A percentile compares a stretch with the other conserved stretches of the same genome.
Conservation (phyloP, 2,329 filamentous ascomycete genomes). For the Teratosphaeria epicoccoides region DNA sequence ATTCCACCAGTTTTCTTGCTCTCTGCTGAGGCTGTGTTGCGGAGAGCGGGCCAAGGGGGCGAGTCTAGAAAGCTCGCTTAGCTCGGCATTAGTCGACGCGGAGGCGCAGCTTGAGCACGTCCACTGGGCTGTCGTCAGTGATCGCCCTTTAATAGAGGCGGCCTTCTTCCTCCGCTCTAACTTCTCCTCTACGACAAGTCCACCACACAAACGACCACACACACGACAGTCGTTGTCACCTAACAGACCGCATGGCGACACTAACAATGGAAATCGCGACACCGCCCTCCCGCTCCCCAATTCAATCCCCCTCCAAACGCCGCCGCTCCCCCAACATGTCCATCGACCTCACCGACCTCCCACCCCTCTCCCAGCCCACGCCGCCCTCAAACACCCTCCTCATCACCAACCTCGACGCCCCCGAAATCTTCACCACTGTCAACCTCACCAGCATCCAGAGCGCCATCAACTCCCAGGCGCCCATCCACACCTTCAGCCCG, state of each 20-base stretch:
- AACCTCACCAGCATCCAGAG: constrained; percentile 65
- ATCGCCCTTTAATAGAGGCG: neutral
- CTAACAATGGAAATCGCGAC: constrained; percentile 15
- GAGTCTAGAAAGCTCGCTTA: neutral
- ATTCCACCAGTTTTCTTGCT: too few relatives aligned
- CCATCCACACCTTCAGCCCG: constrained; percentile 67
- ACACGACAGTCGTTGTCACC: neutral
- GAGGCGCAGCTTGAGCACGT: neutral
- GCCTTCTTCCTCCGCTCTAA: neutral
- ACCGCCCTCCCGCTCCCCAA: constrained; percentile 5
- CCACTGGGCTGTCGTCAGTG: neutral
- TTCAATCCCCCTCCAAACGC: constrained; percentile 7
- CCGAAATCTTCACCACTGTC: constrained; percentile 61
- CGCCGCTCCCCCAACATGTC: constrained; percentile 43
- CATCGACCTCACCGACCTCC: constrained; percentile 63
- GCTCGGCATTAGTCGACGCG: neutral
- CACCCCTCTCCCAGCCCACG: constrained; percentile 59
- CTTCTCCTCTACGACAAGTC: neutral
- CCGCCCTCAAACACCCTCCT: constrained; percentile 74
- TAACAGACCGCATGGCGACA: constrained; percentile 6
- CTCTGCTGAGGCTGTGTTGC: neutral
- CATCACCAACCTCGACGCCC: constrained; percentile 67
- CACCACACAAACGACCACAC: neutral
- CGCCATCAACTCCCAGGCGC: constrained; percentile 58
- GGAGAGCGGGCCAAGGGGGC: neutral